Conservation (phyloP, 352 stramenopile species). For the Pythium phragmiticola region DNA sequence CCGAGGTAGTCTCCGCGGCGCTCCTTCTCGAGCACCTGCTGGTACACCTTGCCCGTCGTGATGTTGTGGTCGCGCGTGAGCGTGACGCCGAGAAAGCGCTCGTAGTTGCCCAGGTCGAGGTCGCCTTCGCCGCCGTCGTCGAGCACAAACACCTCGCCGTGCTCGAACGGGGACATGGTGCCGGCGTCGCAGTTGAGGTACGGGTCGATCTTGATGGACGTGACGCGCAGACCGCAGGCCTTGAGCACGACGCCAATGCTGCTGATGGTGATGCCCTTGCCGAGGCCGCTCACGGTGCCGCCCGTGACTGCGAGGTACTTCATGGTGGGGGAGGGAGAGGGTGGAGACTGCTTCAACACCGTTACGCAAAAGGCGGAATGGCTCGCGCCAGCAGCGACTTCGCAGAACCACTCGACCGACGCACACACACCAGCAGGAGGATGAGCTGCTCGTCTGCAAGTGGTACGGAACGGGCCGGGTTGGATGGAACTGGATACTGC, state of each 20-base stretch:
- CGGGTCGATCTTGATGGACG: slow-evolving; percentile 99
- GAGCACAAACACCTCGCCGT: slow-evolving; percentile 97
- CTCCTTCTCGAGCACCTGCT: slow-evolving; percentile 96
- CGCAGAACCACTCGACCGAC: slow-evolving; percentile 9
- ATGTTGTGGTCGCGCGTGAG: slow-evolving; percentile 98
- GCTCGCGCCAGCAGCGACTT: neutral
- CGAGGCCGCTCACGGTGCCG: slow-evolving; percentile 97
- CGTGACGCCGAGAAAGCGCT: slow-evolving; percentile 96
- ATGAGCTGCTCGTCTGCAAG: slow-evolving; percentile 17
- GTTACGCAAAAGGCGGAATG: slow-evolving; percentile 24
- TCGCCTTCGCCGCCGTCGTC: slow-evolving; percentile 97
- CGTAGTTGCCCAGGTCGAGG: slow-evolving; percentile 99
- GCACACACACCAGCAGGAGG: neutral
- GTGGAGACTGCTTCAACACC: slow-evolving; percentile 23
- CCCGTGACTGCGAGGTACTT: slow-evolving; percentile 99
- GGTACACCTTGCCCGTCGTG: slow-evolving; percentile 98
- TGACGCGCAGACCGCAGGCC: slow-evolving; percentile 93
- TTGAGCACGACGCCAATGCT: slow-evolving; percentile 98
- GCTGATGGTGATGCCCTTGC: slow-evolving; percentile 99
- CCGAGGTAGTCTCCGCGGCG: slow-evolving; percentile 97
- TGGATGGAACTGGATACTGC: neutral
- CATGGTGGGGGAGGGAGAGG: slow-evolving; percentile 49
- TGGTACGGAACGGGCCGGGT: slow-evolving; percentile 23
- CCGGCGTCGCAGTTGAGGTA: slow-evolving; percentile 99
- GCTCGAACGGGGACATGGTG: slow-evolving; percentile 97